Percentiles rank a stretch among this genome's conserved stretches.
phyloP scores from a whole-genome alignment of 345 rosid species.

The Raphanus sativus region DNA sequence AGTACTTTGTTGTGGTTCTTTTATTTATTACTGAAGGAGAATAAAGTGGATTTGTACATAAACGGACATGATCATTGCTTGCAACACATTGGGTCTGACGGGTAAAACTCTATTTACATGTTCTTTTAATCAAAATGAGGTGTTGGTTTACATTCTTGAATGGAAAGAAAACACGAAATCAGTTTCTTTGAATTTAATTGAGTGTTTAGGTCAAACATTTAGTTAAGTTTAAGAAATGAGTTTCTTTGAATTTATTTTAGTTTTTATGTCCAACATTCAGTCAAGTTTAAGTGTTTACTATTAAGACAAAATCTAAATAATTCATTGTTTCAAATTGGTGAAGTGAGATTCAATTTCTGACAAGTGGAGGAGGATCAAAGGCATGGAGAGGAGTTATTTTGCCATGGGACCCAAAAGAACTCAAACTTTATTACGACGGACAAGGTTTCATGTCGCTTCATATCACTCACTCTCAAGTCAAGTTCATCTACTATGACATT shows the following conservation, averaged over 20 bases:
- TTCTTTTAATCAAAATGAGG: neutral
- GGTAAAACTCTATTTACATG: constrained; percentile 29
- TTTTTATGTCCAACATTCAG: neutral
- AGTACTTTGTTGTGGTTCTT: neutral
- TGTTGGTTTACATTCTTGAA: neutral
- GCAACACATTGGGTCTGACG: constrained; percentile 46
- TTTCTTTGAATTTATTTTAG: neutral
- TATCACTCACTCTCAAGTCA: constrained; percentile 34
- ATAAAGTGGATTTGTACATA: constrained; percentile 53
- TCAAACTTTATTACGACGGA: constrained; percentile 65
- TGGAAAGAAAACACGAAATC: neutral
- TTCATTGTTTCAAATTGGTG: constrained; percentile 5
- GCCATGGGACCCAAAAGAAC: constrained; percentile 55
- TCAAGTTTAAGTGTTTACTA: neutral
- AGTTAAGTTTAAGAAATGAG: neutral
- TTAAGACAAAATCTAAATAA: neutral
- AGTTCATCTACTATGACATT: constrained; percentile 49
- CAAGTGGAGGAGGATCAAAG: constrained; percentile 85
- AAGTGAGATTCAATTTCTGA: constrained; percentile 56
- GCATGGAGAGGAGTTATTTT: constrained; percentile 64
- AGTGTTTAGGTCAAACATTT: neutral
- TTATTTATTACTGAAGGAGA: constrained; percentile 36
- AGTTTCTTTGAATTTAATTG: neutral
- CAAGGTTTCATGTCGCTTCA: constrained; percentile 76
- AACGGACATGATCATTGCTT: constrained; percentile 71